phyloP scores from a whole-genome alignment of 192 early-diverging fungal species.

The Entrophospora sp. region DNA sequence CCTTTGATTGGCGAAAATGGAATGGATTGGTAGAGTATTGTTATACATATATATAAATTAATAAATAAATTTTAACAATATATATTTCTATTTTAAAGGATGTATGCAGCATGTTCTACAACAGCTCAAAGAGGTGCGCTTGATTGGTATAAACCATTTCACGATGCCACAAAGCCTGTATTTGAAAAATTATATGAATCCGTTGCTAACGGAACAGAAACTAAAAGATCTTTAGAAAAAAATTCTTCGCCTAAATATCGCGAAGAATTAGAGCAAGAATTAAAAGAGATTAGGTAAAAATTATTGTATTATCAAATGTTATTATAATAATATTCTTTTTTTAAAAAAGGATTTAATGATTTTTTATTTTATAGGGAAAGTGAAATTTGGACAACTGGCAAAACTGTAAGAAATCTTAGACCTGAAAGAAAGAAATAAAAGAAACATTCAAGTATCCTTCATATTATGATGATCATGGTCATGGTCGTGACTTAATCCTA shows the following conservation, averaged over 20 bases:
- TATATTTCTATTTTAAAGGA: conserved; percentile 46
- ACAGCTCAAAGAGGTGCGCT: conserved; percentile 94
- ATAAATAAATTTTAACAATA: not conserved
- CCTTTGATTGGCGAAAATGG: conserved; percentile 93
- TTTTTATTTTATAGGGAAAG: conserved; percentile 32
- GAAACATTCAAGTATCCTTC: no score
- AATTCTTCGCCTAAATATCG: conserved; percentile 91
- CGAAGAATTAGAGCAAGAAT: conserved; percentile 83
- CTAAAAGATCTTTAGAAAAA: conserved; percentile 72
- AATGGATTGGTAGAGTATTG: conserved; percentile 55
- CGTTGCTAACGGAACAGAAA: conserved; percentile 83
- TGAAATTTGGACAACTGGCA: conserved; percentile 91
- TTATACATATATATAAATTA: no score
- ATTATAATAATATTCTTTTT: not conserved
- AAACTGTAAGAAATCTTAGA: conserved; percentile 77
- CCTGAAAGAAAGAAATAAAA: conserved; percentile 54
- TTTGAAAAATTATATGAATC: conserved; percentile 84
- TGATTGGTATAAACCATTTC: conserved; percentile 95
- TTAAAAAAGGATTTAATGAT: no score
- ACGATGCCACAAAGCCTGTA: conserved; percentile 86
- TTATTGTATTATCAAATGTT: not conserved
- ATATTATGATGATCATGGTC: no score
- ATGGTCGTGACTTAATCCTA: no score
- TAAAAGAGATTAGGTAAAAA: conserved; percentile 66
- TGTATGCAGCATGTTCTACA: conserved; percentile 97